phyloP scores from a whole-genome alignment of 2,329 filamentous ascomycete genomes.

The Monilinia aucupariae region DNA sequence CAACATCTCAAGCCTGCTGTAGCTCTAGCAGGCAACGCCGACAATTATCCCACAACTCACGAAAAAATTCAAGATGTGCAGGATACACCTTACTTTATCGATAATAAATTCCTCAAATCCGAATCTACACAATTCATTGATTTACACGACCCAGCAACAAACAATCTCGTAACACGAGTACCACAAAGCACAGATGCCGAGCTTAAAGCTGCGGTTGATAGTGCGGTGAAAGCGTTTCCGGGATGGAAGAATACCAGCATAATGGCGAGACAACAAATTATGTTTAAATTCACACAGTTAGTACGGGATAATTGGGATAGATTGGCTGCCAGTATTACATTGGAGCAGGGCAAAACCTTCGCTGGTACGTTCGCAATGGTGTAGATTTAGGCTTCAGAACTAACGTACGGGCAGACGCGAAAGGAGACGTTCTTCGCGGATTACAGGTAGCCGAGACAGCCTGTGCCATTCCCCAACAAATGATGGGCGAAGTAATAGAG shows the following conservation, averaged over 20 bases:
- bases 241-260: constrained; percentile 68
- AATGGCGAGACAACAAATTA: constrained; percentile 72
- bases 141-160: constrained; percentile 76
- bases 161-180: constrained; percentile 77
- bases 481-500: constrained; percentile 79
- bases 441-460: constrained; percentile 81
- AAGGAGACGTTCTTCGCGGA: constrained; percentile 74
- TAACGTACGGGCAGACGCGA: constrained; percentile 50
- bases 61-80: constrained; percentile 61
- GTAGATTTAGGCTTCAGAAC: background rate
- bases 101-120: constrained; percentile 72
- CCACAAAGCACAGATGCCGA: constrained; percentile 76
- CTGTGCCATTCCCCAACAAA: constrained; percentile 71
- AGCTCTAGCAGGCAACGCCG: constrained; percentile 51
- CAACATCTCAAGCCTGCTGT: constrained; percentile 49
- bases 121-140: constrained; percentile 69
- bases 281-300: constrained; percentile 78
- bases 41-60: constrained; percentile 65
- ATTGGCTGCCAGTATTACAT: constrained; percentile 75
- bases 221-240: constrained; percentile 69
- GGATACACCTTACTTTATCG: constrained; percentile 74
- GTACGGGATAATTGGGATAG: constrained; percentile 83
- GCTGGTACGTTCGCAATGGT: constrained; percentile 39
- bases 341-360: constrained; percentile 86
- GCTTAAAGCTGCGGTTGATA: constrained; percentile 68